Evolutionary conservation across 345 rosid genomes (phyloP).

Genomic region (Turnera subulata): DNA sequence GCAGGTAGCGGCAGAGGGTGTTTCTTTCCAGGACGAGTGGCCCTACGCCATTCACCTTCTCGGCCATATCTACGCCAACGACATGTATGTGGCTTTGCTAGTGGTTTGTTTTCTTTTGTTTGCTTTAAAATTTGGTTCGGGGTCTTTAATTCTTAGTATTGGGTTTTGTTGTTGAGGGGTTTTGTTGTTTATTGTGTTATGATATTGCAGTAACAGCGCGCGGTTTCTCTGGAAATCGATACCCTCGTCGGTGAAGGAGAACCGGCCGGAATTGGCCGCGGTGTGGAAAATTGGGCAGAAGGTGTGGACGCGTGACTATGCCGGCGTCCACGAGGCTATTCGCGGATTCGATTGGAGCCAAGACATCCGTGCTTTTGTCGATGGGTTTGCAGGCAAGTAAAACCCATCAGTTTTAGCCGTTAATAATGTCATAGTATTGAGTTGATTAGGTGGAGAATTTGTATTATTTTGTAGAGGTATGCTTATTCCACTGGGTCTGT

Average conservation of each 20-base stretch:
- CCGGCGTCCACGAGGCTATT: conserved; percentile 70
- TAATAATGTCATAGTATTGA: background rate
- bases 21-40: conserved; percentile 80
- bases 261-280: conserved; percentile 62
- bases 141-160: background rate
- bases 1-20: conserved; percentile 71
- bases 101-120: background rate
- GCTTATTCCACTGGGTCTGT: too few relatives aligned
- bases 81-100: conserved; percentile 39
- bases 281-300: conserved; percentile 80
- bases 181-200: background rate
- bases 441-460: background rate
- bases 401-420: background rate
- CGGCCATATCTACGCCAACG: conserved; percentile 55
- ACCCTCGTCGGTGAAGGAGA: conserved; percentile 60
- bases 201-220: conserved; percentile 63
- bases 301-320: conserved; percentile 76
- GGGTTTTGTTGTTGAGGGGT: background rate
- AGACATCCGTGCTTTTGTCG: conserved; percentile 53
- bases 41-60: conserved; percentile 81
- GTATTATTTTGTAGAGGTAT: background rate
- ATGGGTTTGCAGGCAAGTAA: conserved; percentile 61
- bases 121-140: background rate
- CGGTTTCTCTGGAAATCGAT: conserved; percentile 84
- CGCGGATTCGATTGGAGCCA: conserved; percentile 73